Conservation (phyloP, 441 rosid species). For the Lepidium campestre region DNA sequence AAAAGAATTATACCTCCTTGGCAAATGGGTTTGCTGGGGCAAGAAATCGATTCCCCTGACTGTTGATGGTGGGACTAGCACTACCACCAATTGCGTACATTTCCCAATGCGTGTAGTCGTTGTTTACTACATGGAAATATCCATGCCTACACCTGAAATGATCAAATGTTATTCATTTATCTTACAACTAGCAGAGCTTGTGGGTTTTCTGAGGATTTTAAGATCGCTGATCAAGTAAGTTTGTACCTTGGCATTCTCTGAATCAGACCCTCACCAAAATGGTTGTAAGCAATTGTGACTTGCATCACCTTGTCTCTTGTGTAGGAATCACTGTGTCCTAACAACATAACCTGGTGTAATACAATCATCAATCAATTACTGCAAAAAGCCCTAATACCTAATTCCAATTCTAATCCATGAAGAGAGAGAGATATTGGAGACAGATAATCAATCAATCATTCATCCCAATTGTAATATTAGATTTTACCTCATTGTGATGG, state of each 20-base stretch:
- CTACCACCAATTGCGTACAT: slow-evolving; percentile 61
- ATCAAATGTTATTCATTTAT: not conserved
- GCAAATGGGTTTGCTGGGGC: slow-evolving; percentile 42
- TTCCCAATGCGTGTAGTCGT: slow-evolving; percentile 56
- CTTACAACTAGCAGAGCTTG: not conserved
- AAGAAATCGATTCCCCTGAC: slow-evolving; percentile 48
- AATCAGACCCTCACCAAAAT: slow-evolving; percentile 50
- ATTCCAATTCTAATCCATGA: not conserved
- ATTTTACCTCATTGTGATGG: slow-evolving; percentile 42
- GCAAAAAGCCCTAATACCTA: not conserved
- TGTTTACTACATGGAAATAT: slow-evolving; percentile 52
- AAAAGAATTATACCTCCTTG: slow-evolving; percentile 34
- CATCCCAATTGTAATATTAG: not conserved
- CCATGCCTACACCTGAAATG: slow-evolving; percentile 45
- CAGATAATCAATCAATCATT: not conserved
- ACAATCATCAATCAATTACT: not conserved
- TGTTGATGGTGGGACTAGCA: slow-evolving; percentile 48
- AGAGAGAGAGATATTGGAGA: not conserved
- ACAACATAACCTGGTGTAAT: slow-evolving; percentile 37
- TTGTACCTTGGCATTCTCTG: slow-evolving; percentile 55
- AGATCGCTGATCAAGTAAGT: not conserved
- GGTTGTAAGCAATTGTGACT: slow-evolving; percentile 55
- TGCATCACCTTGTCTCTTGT: slow-evolving; percentile 49
- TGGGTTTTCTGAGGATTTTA: not conserved
- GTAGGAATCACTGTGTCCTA: slow-evolving; percentile 52